phyloP scores from a whole-genome alignment of 345 rosid genomes.

The Arabis alpina region DNA sequence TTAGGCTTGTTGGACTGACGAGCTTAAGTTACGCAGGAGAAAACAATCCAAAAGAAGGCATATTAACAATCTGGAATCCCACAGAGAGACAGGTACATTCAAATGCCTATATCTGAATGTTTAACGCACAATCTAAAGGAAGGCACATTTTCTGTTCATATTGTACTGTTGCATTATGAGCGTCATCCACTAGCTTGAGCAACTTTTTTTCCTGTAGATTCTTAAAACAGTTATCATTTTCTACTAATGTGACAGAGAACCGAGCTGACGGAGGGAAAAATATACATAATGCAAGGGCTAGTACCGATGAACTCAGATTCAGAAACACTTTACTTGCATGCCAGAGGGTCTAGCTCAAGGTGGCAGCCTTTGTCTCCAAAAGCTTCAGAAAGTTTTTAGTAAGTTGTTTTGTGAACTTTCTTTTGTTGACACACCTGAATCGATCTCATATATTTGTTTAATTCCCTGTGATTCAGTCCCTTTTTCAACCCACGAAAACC shows the following conservation, averaged over 20 bases:
- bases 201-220: neutral
- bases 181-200: conserved; percentile 1
- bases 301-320: conserved; percentile 64
- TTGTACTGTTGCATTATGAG: conserved; percentile 1
- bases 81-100: conserved; percentile 75
- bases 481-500: conserved; percentile 83
- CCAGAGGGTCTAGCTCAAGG: conserved; percentile 69
- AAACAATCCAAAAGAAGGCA: conserved; percentile 59
- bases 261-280: conserved; percentile 85
- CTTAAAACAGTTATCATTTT: conserved; percentile 24
- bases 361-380: conserved; percentile 65
- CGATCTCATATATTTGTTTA: conserved; percentile 13
- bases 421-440: conserved; percentile 24
- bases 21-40: conserved; percentile 46
- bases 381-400: conserved; percentile 58
- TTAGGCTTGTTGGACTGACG: conserved; percentile 77
- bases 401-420: conserved; percentile 42
- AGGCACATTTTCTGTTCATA: neutral
- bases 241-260: conserved; percentile 52
- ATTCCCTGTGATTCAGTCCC: conserved; percentile 56
- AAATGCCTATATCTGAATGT: conserved; percentile 13
- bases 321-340: conserved; percentile 78
- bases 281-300: conserved; percentile 69
- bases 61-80: conserved; percentile 93
- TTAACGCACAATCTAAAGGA: conserved; percentile 13